These are phyloP conservation scores for Phytophthora macrochlamydospora DNA, from an alignment of 352 stramenopile species.

Conservation along the genomic window DNA sequence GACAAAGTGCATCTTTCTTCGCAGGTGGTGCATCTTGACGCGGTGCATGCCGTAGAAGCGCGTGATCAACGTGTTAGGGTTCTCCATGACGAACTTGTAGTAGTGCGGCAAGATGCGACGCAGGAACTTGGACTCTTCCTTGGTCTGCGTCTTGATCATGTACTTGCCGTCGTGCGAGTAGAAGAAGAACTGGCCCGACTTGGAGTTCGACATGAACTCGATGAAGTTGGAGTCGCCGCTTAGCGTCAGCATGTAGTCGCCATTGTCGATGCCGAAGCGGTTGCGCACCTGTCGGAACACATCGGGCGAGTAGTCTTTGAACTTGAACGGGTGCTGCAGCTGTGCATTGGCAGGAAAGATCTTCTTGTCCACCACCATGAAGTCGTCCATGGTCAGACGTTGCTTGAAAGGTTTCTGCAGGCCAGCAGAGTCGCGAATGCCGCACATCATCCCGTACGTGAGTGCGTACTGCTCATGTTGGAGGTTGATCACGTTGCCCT, in stretches of 20 bases:
- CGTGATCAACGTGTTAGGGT: slow-evolving; percentile 97
- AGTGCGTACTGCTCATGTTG: slow-evolving; percentile 97
- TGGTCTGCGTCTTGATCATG: slow-evolving; percentile 99
- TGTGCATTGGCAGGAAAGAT: slow-evolving; percentile 73
- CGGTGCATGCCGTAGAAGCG: slow-evolving; percentile 98
- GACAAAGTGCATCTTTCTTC: slow-evolving; percentile 93
- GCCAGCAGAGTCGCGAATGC: slow-evolving; percentile 95
- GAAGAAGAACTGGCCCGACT: slow-evolving; percentile 99
- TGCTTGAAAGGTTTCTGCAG: slow-evolving; percentile 80
- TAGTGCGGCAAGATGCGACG: slow-evolving; percentile 97
- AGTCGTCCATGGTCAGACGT: slow-evolving; percentile 91
- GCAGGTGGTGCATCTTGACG: slow-evolving; percentile 97
- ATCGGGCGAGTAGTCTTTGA: slow-evolving; percentile 93
- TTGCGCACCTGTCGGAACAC: slow-evolving; percentile 84
- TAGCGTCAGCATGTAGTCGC: slow-evolving; percentile 93
- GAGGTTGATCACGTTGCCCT: slow-evolving; percentile 77
- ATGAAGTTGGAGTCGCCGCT: slow-evolving; percentile 96
- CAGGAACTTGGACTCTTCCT: slow-evolving; percentile 99
- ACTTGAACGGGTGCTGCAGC: slow-evolving; percentile 88
- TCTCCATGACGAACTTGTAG: slow-evolving; percentile 97
- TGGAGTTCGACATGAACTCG: slow-evolving; percentile 98
- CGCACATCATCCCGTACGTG: slow-evolving; percentile 99
- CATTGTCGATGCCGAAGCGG: slow-evolving; percentile 76
- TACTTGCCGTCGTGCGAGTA: slow-evolving; percentile 97
- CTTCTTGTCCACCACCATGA: slow-evolving; percentile 87